Percentiles rank a stretch among this genome's conserved stretches.
Evolutionary conservation across 768 basidiomycete genomes (phyloP).

Genomic region (Rubroboletus pulcherrimus): DNA sequence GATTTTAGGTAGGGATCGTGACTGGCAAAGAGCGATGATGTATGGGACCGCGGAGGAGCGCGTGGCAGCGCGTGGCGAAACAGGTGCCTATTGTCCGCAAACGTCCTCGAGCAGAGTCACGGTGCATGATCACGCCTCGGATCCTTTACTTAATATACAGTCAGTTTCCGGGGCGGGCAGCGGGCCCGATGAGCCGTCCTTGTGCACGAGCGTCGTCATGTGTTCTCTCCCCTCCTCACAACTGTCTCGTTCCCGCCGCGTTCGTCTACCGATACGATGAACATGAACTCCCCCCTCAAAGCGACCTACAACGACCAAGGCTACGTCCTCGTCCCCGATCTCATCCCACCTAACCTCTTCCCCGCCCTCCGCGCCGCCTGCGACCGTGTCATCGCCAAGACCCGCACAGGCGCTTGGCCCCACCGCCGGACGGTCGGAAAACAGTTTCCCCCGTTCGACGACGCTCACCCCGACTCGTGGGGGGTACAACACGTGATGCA

Average conservation of each 20-base stretch:
- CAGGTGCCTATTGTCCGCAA: too few relatives aligned
- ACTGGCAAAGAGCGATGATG: too few relatives aligned
- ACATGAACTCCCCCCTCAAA: slow-evolving; percentile 34
- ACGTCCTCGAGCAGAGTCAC: too few relatives aligned
- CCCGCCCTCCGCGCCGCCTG: slow-evolving; percentile 46
- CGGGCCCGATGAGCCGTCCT: not conserved
- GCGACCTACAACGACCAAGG: slow-evolving; percentile 57
- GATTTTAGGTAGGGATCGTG: too few relatives aligned
- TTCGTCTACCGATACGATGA: not conserved
- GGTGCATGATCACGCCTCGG: not conserved
- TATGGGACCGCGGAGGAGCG: too few relatives aligned
- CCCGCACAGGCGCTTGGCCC: slow-evolving; percentile 60
- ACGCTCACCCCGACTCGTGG: slow-evolving; percentile 64
- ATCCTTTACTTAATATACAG: too few relatives aligned
- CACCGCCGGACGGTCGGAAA: slow-evolving; percentile 70
- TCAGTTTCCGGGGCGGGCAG: not conserved
- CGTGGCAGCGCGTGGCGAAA: too few relatives aligned
- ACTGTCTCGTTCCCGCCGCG: not conserved
- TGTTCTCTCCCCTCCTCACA: not conserved
- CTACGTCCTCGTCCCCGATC: slow-evolving; percentile 57
- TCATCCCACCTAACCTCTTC: slow-evolving; percentile 43
- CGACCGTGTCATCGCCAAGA: slow-evolving; percentile 45
- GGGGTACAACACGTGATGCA: slow-evolving; percentile 84
- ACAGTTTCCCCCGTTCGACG: slow-evolving; percentile 72
- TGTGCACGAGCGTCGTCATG: not conserved